Base-by-base conservation (phyloP, 2,329 filamentous ascomycete species). In the Bipolaris bicolor region DNA sequence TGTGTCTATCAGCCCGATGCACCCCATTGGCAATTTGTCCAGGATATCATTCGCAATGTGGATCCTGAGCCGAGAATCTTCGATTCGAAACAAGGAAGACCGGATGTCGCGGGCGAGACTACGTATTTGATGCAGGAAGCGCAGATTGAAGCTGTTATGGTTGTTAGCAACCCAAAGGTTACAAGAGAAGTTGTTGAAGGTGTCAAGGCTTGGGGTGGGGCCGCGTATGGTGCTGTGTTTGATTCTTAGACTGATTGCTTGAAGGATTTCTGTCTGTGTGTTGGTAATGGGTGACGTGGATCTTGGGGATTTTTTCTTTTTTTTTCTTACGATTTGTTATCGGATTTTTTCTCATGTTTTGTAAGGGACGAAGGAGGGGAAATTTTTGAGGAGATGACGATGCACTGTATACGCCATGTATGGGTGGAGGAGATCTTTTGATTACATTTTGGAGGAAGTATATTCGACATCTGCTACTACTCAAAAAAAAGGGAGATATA, bases 211-310 rank as follows among this genome's bases (percentile, higher is more conserved):
- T 31, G 18, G 29, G 62, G 64, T 15, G 34, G 62, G 1, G 56
- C 58, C 31, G 65, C 58, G 9, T 70, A 66, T 54, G 67, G 67
- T 1, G 67, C 66, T 3, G 65, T 68, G 26, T 69, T 69, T 56
- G 66, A 70, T 45, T 68, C 65, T 45, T 67, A 44, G 18, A 9
- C 2, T 26, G 26, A 2, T 20, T 20, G 26, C 2, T 10, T 3
- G 26, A 29, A 29, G 26, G 7, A 7, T 26, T 6, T 29, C 22
- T 7, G 15, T 16, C 1, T 7, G 3, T 37, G 34, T 37, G 34
- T 37, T 16, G 15, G 34, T 37, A 15, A n/a, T 7, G 15, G 15
- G 15, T 16, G 34, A 11, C 29, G 5, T 31, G 10, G 11, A 31
- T 31, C 10, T 13, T 31, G 29, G 10, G 10, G 10, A 5, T 9